Evolutionary conservation across 257 asterid genomes (phyloP), one percentile per base, ranked within the genome.

Genomic region (Cinchona pubescens): DNA sequence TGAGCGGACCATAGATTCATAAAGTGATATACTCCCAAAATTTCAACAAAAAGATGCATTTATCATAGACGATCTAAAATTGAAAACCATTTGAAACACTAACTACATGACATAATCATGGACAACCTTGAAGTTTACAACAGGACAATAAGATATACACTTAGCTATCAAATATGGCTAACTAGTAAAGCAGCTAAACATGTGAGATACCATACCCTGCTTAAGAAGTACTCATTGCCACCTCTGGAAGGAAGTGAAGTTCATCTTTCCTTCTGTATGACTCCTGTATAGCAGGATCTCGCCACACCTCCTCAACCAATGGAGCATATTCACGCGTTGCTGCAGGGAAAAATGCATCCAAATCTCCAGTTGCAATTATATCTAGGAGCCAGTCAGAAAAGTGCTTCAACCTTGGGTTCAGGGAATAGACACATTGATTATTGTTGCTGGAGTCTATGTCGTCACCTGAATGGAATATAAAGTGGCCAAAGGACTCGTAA

Each of bases 311-410:
- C 79, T 94, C 98, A 35, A 94, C 97, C 16, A 94, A 80, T 1
- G 98, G 97, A 72, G 98, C 98, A 81, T 94, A 92, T 81, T 94
- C 98, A 40, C 98, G 96, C 0, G 97, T 90, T 42, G 97, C 98
- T n/a, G 98, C 98, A 23, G 98, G 98, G 79, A 92, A 94, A 79
- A 92, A 92, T 21, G 97, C 91, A 80, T 94, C 98, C 87, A 94
- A 83, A 88, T 94, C 98, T 72, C 98, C 98, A 0, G 96, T 94
- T 55, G 98, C 97, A 81, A 94, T 89, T 82, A 94, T 92, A 81
- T 92, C 98, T 16, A 94, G 89, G 25, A 94, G 96, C 98, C 98
- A 94, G 73, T 94, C 93, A 0, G 98, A 94, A 80, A 94, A 94
- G 85, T 90, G 89, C 89, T 90, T 94, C 88, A 94, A 72, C 87